Conservation (phyloP, 1,139 yeast species). For the Tardiomyces blankii region DNA sequence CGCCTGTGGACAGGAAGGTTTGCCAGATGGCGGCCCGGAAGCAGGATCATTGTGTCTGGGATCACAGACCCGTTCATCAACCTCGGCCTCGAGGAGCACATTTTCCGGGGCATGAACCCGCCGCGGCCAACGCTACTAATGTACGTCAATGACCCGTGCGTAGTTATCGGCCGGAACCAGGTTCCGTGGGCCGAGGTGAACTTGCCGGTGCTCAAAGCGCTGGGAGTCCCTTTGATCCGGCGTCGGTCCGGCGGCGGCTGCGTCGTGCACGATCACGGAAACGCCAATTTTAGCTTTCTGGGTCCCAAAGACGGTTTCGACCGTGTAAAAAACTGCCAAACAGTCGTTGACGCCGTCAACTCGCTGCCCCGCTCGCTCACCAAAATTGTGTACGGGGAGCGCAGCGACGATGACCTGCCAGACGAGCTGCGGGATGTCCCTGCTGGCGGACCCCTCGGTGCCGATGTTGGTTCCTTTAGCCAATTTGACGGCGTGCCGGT, state of each 20-base stretch:
- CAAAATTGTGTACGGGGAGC: conserved; percentile 1
- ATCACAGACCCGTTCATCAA: conserved; percentile 62
- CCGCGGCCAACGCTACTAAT: conserved; percentile 48
- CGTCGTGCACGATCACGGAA: conserved; percentile 92
- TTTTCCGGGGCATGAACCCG: conserved; percentile 35
- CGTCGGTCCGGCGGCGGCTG: conserved; percentile 94
- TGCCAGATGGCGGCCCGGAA: conserved; percentile 2
- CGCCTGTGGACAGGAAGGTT: not conserved
- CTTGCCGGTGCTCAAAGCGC: conserved; percentile 41
- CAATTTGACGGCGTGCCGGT: not conserved
- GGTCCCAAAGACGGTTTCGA: conserved; percentile 58
- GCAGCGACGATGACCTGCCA: not conserved
- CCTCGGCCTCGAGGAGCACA: conserved; percentile 70
- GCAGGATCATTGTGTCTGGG: conserved; percentile 31
- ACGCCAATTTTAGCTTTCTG: conserved; percentile 77
- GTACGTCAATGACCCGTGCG: conserved; percentile 73
- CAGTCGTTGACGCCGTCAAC: conserved; percentile 44
- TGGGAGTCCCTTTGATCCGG: conserved; percentile 60
- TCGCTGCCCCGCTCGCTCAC: conserved; percentile 9
- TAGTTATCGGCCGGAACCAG: conserved; percentile 93
- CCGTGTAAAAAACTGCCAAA: conserved; percentile 47
- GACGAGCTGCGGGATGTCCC: conserved; percentile 1
- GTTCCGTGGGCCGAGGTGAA: conserved; percentile 89
- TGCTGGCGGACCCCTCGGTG: conserved; percentile 2
- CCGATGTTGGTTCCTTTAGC: not conserved